Percentiles rank a stretch among this genome's conserved stretches.
Evolutionary conservation across 2,329 filamentous ascomycete species (phyloP).

Genomic region (Aureobasidium subglaciale): DNA sequence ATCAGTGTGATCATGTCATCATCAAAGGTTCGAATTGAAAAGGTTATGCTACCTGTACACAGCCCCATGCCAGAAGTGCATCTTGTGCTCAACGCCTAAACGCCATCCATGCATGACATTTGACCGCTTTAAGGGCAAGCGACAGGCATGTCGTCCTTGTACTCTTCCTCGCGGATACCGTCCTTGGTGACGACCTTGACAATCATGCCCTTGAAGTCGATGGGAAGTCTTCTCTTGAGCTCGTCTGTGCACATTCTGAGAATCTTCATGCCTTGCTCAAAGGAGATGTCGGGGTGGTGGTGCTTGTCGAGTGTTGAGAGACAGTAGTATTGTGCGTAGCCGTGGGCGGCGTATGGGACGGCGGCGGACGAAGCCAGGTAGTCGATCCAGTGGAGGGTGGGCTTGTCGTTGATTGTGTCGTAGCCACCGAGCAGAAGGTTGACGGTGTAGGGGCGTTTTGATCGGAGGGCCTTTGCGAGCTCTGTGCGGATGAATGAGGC

Average conservation of each 20-base stretch:
- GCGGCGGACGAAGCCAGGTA: slow-evolving; percentile 85
- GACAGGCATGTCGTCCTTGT: slow-evolving; percentile 54
- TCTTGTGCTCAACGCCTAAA: slow-evolving; percentile 13
- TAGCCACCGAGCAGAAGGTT: slow-evolving; percentile 93
- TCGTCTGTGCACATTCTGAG: slow-evolving; percentile 94
- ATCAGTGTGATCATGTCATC: slow-evolving; percentile 5
- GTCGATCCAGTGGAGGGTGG: slow-evolving; percentile 92
- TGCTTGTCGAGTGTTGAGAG: slow-evolving; percentile 97
- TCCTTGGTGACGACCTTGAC: slow-evolving; percentile 96
- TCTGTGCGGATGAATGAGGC: slow-evolving; percentile 92
- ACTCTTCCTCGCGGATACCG: slow-evolving; percentile 76
- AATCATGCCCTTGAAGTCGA: slow-evolving; percentile 89
- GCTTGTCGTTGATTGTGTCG: slow-evolving; percentile 85
- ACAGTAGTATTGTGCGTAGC: slow-evolving; percentile 99
- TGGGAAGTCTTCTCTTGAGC: slow-evolving; percentile 89
- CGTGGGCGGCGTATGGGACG: slow-evolving; percentile 92
- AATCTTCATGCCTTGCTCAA: slow-evolving; percentile 85
- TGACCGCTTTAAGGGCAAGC: slow-evolving; percentile 5
- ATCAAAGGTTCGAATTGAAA: slow-evolving; percentile 11
- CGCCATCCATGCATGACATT: slow-evolving; percentile 13
- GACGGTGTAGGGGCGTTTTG: slow-evolving; percentile 90
- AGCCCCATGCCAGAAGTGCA: slow-evolving; percentile 7
- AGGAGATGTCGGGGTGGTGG: slow-evolving; percentile 87
- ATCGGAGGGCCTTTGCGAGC: slow-evolving; percentile 82
- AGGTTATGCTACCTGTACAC: slow-evolving; percentile 15